A percentile compares a stretch with the other conserved stretches of the same genome.
phyloP scores from a whole-genome alignment of 2,329 filamentous ascomycete genomes.

The Fusarium protoensiforme region DNA sequence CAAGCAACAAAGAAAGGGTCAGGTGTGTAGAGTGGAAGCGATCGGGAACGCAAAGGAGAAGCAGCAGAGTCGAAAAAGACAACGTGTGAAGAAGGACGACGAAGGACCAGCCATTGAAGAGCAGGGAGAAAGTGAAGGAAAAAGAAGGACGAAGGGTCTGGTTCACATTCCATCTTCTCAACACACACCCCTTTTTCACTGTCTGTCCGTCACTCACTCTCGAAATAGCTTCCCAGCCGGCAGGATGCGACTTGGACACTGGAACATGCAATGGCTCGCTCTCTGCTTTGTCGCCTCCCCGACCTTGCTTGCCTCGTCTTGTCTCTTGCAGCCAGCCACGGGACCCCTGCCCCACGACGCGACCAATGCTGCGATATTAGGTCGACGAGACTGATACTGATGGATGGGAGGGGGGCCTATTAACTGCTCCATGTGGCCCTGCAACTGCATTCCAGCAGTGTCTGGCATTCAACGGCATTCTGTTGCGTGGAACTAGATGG shows the following conservation, averaged over 20 bases:
- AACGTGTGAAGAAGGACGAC: conserved; percentile 7
- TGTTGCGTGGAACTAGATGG: background rate
- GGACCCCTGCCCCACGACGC: conserved; percentile 22
- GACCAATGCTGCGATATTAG: conserved; percentile 11
- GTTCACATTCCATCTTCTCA: conserved; percentile 11
- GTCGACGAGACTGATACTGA: background rate
- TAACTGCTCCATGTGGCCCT: conserved; percentile 5
- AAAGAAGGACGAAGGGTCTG: conserved; percentile 11
- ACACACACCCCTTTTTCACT: conserved; percentile 1
- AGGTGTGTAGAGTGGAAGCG: background rate
- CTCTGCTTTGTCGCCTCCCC: conserved; percentile 1
- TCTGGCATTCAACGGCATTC: conserved; percentile 16
- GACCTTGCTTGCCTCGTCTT: conserved; percentile 20
- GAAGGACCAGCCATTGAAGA: conserved; percentile 3
- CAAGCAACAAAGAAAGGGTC: conserved; percentile 13
- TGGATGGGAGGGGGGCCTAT: background rate
- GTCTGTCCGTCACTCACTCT: background rate
- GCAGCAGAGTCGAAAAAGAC: background rate
- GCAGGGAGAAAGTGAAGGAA: conserved; percentile 6
- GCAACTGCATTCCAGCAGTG: conserved; percentile 28
- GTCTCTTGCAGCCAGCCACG: conserved; percentile 29
- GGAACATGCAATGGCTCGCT: conserved; percentile 7
- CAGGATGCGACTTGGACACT: conserved; percentile 9
- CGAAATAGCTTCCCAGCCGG: conserved; percentile 13
- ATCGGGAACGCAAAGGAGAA: background rate